These are phyloP conservation scores for Sonneratia caseolaris DNA, from an alignment of 345 rosid genomes.

Conservation along the genomic window DNA sequence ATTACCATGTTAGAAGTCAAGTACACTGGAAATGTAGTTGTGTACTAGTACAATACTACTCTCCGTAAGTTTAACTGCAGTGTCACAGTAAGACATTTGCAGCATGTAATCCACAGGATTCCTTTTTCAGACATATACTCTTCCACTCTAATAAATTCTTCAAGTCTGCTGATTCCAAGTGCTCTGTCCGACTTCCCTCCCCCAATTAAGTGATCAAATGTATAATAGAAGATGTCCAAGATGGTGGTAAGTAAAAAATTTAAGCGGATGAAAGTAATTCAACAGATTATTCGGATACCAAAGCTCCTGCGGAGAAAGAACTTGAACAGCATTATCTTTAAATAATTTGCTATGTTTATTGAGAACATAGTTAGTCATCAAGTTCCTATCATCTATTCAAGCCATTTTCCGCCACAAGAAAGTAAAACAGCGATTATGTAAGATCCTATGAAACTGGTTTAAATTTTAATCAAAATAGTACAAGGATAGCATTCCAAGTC, in stretches of 20 bases:
- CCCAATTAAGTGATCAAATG: conserved; percentile 41
- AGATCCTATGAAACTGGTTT: neutral
- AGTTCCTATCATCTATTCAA: neutral
- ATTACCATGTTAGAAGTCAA: no score
- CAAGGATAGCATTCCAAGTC: no score
- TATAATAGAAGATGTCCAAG: neutral
- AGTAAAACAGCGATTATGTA: neutral
- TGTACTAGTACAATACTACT: conserved; percentile 57
- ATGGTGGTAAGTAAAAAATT: neutral
- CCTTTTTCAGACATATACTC: conserved; percentile 53
- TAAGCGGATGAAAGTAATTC: neutral
- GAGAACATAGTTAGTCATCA: neutral
- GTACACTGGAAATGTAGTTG: no score
- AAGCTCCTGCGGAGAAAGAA: neutral
- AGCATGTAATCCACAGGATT: conserved; percentile 91
- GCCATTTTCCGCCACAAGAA: neutral
- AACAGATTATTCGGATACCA: neutral
- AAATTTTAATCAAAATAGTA: no score
- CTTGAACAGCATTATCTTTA: neutral
- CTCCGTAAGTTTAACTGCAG: conserved; percentile 69
- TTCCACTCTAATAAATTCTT: conserved; percentile 74
- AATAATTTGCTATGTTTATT: neutral
- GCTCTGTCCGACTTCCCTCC: conserved; percentile 70
- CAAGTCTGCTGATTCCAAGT: conserved; percentile 62
- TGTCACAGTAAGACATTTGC: conserved; percentile 79